Conservation (phyloP, 2,329 filamentous ascomycete genomes). For the Hypoxylon sp. region DNA sequence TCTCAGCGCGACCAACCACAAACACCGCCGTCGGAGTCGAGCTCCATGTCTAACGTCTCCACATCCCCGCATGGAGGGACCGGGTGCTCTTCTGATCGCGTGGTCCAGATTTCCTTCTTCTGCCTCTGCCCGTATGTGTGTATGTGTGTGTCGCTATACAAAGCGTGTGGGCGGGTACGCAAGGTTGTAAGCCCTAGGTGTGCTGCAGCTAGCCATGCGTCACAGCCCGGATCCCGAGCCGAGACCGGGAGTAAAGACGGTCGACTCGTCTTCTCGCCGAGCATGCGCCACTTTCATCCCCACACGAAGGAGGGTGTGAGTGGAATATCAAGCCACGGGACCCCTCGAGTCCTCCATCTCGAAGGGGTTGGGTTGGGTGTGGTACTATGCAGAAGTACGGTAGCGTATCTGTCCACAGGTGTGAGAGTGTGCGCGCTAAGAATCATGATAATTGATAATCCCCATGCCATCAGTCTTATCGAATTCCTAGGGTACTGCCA, state of each 20-base stretch:
- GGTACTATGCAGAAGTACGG: constrained; percentile 21
- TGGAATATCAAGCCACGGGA: constrained; percentile 43
- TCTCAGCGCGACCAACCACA: constrained; percentile 27
- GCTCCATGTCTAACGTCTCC: constrained; percentile 29
- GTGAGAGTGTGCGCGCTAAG: constrained; percentile 19
- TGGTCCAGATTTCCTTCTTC: constrained; percentile 31
- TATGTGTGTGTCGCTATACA: constrained; percentile 28
- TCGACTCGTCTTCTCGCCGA: constrained; percentile 39
- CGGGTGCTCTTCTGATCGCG: constrained; percentile 37
- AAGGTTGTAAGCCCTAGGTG: constrained; percentile 39
- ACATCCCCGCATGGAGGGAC: constrained; percentile 40
- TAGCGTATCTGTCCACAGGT: constrained; percentile 17
- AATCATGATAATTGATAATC: constrained; percentile 35
- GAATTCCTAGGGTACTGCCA: constrained; percentile 13
- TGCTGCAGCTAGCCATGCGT: constrained; percentile 41
- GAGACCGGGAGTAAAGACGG: constrained; percentile 26
- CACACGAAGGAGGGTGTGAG: constrained; percentile 19
- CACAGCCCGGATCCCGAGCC: constrained; percentile 41
- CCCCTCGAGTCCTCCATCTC: constrained; percentile 14
- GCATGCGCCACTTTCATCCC: constrained; percentile 39
- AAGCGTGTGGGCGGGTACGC: constrained; percentile 20
- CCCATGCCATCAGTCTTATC: constrained; percentile 28
- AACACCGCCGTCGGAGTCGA: constrained; percentile 6
- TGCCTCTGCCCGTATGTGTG: constrained; percentile 19
- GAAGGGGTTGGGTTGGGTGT: constrained; percentile 41